A percentile compares a stretch with the other conserved stretches of the same genome.
Evolutionary conservation across 2,329 filamentous ascomycete genomes (phyloP).

Genomic region (Cladophialophora chaetospira): DNA sequence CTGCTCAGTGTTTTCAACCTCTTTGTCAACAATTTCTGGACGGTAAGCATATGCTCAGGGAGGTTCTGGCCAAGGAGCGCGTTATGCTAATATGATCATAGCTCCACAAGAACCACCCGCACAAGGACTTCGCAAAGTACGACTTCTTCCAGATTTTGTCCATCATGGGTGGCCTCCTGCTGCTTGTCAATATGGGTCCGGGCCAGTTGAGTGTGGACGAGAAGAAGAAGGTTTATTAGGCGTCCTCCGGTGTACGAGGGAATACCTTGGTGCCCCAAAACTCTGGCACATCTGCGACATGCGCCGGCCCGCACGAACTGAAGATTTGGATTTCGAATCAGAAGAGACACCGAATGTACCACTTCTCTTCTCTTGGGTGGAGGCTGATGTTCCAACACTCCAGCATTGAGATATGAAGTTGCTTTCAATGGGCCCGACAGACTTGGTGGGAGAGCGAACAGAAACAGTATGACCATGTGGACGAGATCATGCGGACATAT

Average conservation of each 20-base stretch:
- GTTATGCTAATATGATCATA: constrained; percentile 41
- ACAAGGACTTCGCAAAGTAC: constrained; percentile 99
- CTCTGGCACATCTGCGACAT: not conserved
- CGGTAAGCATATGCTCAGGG: constrained; percentile 65
- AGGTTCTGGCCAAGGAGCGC: not conserved
- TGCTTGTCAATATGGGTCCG: constrained; percentile 97
- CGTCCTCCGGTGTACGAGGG: not conserved
- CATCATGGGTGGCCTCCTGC: constrained; percentile 89
- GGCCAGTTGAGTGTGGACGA: constrained; percentile 98
- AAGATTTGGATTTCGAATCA: not conserved
- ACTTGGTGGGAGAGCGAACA: not conserved
- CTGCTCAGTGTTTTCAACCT: constrained; percentile 97
- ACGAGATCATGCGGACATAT: constrained; percentile 24
- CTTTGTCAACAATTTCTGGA: constrained; percentile 99
- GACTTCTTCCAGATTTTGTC: constrained; percentile 99
- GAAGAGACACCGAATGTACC: not conserved
- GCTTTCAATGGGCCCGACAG: not conserved
- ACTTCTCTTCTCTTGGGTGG: not conserved
- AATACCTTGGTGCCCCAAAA: not conserved
- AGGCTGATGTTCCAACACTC: not conserved
- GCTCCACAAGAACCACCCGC: constrained; percentile 96
- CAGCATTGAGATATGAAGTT: not conserved
- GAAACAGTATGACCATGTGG: constrained; percentile 21
- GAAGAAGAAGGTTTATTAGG: constrained; percentile 99
- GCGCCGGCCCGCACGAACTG: not conserved